Evolutionary conservation across 129 eudicot species (phyloP), one percentile per base, ranked within the genome.

Genomic region (Scalesia atractyloides): DNA sequence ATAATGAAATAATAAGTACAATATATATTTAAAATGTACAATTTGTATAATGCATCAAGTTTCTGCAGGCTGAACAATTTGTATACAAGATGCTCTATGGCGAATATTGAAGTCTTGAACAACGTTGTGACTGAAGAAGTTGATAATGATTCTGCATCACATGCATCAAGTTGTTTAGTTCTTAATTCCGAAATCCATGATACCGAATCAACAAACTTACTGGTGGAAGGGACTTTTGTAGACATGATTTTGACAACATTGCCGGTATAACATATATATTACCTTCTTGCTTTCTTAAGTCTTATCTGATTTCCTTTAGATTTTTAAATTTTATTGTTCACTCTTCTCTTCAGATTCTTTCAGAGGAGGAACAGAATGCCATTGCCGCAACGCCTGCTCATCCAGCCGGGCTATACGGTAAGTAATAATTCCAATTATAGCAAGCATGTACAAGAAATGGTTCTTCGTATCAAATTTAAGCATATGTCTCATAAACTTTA

Each of bases 301-400:
- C 18, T 49, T 34, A 62, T 58, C 19, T 53, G 4, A 30, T 14
- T 16, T 74, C 46, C 19, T 47, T 70, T 14, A 19, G 34, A 39
- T 22, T 65, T 68, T 36, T 18, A 17, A 71, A 47, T 39, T 34
- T 83, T 48, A 9, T 50, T 49, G 26, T 62, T 72, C 64, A n/a
- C 52, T 69, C 65, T 24, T n/a, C 68, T 82, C 14, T 79, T 36
- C 60, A 93, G 98, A 96, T 93, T 80, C 81, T 93, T 47, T 70
- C 98, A 48, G 90, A 87, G 81, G 97, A 87, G 83, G 92, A 90
- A 79, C 98, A 93, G 78, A 84, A 84, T 70, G 68, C 72, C 20
- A 85, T 93, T 82, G 96, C 98, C 65, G 92, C 96, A 74, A 84
- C 86, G 74, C 98, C 98, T 61, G 98, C 98, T 53, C 98, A 93